Evolutionary conservation across 352 stramenopile species (phyloP).

Genomic region (Globisporangium alternatum): DNA sequence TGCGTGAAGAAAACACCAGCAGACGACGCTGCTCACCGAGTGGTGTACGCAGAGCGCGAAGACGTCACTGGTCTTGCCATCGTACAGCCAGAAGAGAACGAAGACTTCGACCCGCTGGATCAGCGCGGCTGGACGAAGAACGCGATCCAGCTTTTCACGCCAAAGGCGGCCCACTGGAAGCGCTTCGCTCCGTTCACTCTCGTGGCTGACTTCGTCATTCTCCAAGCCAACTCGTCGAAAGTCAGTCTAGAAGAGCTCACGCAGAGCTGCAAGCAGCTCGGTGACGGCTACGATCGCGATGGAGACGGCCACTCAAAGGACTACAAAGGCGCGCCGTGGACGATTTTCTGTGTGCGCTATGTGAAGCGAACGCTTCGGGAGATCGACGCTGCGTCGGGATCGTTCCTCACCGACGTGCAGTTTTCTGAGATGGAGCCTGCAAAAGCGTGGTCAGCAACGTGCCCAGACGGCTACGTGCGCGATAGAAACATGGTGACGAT

Average conservation of each 20-base stretch:
- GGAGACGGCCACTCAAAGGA: conserved; percentile 47
- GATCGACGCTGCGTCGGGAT: conserved; percentile 13
- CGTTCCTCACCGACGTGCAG: conserved; percentile 31
- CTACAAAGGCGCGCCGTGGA: conserved; percentile 38
- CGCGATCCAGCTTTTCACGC: conserved; percentile 19
- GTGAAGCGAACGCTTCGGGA: conserved; percentile 28
- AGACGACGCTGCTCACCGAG: conserved; percentile 28
- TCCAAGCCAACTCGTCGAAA: conserved; percentile 26
- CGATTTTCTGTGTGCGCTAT: conserved; percentile 44
- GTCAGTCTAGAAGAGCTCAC: conserved; percentile 34
- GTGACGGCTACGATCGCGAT: conserved; percentile 31
- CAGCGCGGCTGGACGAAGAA: conserved; percentile 31
- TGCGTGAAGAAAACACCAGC: conserved; percentile 30
- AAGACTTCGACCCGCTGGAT: conserved; percentile 27
- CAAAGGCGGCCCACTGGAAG: conserved; percentile 25
- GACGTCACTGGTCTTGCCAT: conserved; percentile 15
- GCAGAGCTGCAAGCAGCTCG: conserved; percentile 18
- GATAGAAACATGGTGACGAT: conserved; percentile 28
- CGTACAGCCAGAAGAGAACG: conserved; percentile 28
- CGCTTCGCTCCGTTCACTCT: conserved; percentile 26
- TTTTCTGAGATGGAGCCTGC: conserved; percentile 33
- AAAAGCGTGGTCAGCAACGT: conserved; percentile 24
- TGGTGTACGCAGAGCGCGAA: conserved; percentile 35
- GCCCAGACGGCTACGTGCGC: conserved; percentile 26
- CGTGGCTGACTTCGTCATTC: conserved; percentile 31